A percentile compares a stretch with the other conserved stretches of the same genome.
Evolutionary conservation across 306 rosid species (phyloP).

Genomic region (Vigna trinervia): DNA sequence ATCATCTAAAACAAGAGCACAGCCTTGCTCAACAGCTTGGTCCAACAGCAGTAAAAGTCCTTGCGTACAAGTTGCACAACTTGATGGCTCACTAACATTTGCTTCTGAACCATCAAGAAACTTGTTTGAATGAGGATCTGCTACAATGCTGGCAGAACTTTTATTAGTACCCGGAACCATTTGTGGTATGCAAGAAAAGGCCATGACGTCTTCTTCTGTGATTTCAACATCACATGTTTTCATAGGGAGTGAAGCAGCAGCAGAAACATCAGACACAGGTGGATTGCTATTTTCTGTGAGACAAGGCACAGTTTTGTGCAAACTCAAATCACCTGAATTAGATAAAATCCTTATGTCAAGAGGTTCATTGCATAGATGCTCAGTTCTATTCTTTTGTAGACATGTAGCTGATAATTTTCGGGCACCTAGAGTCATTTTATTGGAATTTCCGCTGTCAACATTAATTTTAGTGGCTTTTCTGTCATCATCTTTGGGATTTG

Average conservation of each 20-base stretch:
- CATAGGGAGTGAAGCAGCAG: slow-evolving; percentile 40
- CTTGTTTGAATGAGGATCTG: slow-evolving; percentile 34
- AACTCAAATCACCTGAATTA: slow-evolving; percentile 33
- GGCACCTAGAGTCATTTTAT: slow-evolving; percentile 43
- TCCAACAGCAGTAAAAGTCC: slow-evolving; percentile 58
- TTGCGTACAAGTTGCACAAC: slow-evolving; percentile 38
- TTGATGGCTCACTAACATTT: slow-evolving; percentile 36
- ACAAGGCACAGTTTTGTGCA: slow-evolving; percentile 42
- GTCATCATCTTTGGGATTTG: slow-evolving; percentile 34
- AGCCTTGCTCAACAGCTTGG: slow-evolving; percentile 69
- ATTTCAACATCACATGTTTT: slow-evolving; percentile 43
- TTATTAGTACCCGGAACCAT: slow-evolving; percentile 27
- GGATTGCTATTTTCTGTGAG: slow-evolving; percentile 38
- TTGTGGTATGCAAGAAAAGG: slow-evolving; percentile 27
- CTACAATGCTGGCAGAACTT: slow-evolving; percentile 9
- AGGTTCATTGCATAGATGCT: slow-evolving; percentile 33
- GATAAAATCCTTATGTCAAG: slow-evolving; percentile 31
- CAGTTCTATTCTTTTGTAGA: slow-evolving; percentile 13
- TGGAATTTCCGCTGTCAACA: slow-evolving; percentile 36
- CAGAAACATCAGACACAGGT: slow-evolving; percentile 33
- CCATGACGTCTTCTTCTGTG: slow-evolving; percentile 18
- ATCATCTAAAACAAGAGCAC: slow-evolving; percentile 65
- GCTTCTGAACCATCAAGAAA: slow-evolving; percentile 44
- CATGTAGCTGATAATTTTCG: slow-evolving; percentile 34
- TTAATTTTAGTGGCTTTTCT: slow-evolving; percentile 45